Percentiles rank a stretch among this genome's conserved stretches.
Conservation (phyloP, 1,139 yeast genomes). For the Geotrichum cucujoidarum region DNA sequence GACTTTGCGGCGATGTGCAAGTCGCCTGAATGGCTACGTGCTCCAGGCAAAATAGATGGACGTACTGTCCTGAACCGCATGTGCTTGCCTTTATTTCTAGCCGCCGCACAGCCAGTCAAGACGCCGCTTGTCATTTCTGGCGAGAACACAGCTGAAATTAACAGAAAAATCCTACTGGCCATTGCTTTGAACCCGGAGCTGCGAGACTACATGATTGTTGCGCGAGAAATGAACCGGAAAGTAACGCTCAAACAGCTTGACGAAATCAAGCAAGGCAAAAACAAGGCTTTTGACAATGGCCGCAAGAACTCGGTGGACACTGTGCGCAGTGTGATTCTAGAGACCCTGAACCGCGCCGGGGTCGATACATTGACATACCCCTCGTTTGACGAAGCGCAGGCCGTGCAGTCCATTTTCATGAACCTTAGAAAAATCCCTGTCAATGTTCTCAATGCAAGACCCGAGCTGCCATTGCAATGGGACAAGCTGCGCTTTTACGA, state of each 20-base stretch:
- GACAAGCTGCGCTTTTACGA: constrained; percentile 2
- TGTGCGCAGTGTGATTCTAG: not conserved
- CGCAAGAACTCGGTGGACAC: not conserved
- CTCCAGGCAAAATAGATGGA: not conserved
- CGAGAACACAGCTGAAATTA: not conserved
- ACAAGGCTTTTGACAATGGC: not conserved
- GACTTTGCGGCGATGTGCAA: not conserved
- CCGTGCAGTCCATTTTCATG: not conserved
- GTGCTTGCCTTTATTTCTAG: not conserved
- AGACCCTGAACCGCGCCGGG: not conserved
- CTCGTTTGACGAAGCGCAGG: constrained; percentile 1
- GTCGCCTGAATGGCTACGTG: not conserved
- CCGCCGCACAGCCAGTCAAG: not conserved
- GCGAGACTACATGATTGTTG: not conserved
- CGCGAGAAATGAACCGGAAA: not conserved
- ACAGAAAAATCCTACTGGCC: not conserved
- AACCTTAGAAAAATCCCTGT: not conserved
- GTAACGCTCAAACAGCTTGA: not conserved
- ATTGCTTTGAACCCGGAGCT: not conserved
- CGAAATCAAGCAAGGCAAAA: not conserved
- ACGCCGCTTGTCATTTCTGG: not conserved
- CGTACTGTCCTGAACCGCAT: not conserved
- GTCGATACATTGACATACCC: not conserved
- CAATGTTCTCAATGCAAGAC: not conserved
- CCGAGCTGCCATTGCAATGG: not conserved